These are phyloP conservation scores for Chloromonas sp. DNA, from an alignment of 163 green algal genomes.

Conservation along the genomic window DNA sequence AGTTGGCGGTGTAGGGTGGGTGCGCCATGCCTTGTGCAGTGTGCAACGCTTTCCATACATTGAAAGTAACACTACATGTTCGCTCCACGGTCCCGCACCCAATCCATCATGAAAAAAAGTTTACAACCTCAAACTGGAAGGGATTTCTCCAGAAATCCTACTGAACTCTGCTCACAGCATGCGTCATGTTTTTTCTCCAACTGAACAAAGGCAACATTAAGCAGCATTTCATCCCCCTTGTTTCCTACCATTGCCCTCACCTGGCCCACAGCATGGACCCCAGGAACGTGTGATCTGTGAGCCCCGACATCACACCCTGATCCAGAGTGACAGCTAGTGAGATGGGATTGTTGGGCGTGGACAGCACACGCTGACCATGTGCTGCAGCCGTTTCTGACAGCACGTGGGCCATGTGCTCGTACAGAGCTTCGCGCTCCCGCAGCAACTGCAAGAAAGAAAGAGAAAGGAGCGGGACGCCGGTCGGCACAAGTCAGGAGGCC, in stretches of 20 bases:
- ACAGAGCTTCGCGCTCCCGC: constrained; percentile 63
- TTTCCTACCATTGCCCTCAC: constrained; percentile 1
- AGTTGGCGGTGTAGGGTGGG: too few species aligned
- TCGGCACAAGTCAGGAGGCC: neutral
- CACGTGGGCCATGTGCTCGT: constrained; percentile 28
- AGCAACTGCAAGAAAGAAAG: constrained; percentile 39
- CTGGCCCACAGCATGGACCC: constrained; percentile 78
- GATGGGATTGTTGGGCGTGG: constrained; percentile 87
- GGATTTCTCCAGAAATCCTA: too few species aligned
- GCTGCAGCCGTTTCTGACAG: constrained; percentile 41
- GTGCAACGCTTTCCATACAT: too few species aligned
- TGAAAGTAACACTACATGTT: too few species aligned
- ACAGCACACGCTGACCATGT: constrained; percentile 69
- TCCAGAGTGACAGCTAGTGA: constrained; percentile 80
- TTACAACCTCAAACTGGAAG: too few species aligned
- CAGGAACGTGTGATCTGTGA: constrained; percentile 53
- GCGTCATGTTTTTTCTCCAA: too few species aligned
- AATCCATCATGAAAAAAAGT: too few species aligned
- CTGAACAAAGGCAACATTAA: too few species aligned
- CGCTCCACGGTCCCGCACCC: too few species aligned
- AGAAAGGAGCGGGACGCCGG: neutral
- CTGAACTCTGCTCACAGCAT: too few species aligned
- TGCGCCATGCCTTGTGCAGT: too few species aligned
- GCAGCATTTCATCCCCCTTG: too few species aligned
- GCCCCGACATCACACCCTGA: constrained; percentile 4